Base-by-base conservation (phyloP, 169 alveolate genomes). In the Babesia bigemina region DNA sequence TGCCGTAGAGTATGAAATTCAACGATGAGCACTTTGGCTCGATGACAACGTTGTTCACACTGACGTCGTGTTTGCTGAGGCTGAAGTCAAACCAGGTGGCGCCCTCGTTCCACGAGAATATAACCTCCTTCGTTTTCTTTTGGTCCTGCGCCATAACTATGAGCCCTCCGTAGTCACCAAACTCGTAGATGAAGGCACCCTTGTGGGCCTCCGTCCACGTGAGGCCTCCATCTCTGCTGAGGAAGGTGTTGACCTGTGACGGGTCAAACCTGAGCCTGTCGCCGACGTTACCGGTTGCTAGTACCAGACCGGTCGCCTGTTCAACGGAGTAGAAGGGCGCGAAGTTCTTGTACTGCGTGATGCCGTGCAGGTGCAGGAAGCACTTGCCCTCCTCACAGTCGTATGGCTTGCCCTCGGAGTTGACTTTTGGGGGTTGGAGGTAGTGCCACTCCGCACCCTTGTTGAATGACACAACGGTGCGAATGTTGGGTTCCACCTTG, bases 81-180 rank as follows among this genome's bases (percentile, higher is more conserved):
- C 92, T 94, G 57, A 95, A 91, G 76, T 93, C 96, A 69, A 96
- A 96, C 99, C 99, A 98, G 69, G 97, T 95, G 42, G 92, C 92
- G 3, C 99, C 99, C 77, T 97, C 99, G 74, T 97, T 95, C 97
- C 97, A 95, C 63, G 96, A 87, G 86, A 95, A 95, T 44, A 92
- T 95, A 36, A 95, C 96, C 91, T 94, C 94, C 21, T 89, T 81
- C 19, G 96, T 91, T 61, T 88, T 87, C 52, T 86, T 86, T 55
- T 88, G 91, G 83, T 97, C 97, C 53, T 94, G 95, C 0, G 99
- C 99, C 98, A 97, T 96, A 45, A 98, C 98, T 16, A 98, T 89
- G 26, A 98, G 87, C 7, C 99, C 99, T n/a, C 99, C 99, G 86
- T 97, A 99, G 75, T 98, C 99, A 9, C 99, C 99, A 26, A 95